Conservation (phyloP, 2,329 filamentous ascomycete species). For the Neofusicoccum sp. region DNA sequence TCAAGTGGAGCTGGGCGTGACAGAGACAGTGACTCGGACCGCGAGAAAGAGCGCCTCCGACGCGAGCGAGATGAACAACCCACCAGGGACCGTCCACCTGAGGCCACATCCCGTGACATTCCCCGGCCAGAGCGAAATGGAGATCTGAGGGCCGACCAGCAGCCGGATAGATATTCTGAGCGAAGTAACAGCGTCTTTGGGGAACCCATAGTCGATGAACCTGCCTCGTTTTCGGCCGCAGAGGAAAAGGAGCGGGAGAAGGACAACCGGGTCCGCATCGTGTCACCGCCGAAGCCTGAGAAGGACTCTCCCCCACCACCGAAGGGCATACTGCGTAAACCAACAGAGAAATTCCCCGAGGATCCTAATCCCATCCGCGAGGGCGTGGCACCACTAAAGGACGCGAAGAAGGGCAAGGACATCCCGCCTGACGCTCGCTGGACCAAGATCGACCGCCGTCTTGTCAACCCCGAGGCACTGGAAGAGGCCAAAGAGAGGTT, state of each 20-base stretch:
- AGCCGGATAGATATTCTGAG: constrained; percentile 24
- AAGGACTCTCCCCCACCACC: constrained; percentile 68
- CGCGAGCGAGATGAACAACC: constrained; percentile 28
- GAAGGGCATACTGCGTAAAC: constrained; percentile 84
- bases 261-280: constrained; percentile 55
- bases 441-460: constrained; percentile 87
- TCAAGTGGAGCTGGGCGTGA: constrained; percentile 31
- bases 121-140: constrained; percentile 27
- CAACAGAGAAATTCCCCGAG: constrained; percentile 82
- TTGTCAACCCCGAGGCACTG: constrained; percentile 88
- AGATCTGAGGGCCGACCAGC: constrained; percentile 1
- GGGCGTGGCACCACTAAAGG: constrained; percentile 91
- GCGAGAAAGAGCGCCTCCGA: constrained; percentile 37
- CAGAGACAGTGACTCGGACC: constrained; percentile 33
- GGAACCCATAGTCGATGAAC: constrained; percentile 37
- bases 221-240: constrained; percentile 32
- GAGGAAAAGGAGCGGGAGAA: constrained; percentile 24
- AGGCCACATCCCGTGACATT: not conserved
- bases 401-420: constrained; percentile 71
- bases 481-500: constrained; percentile 87
- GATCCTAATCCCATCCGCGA: constrained; percentile 81
- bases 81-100: not conserved
- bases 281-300: constrained; percentile 66
- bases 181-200: constrained; percentile 34
- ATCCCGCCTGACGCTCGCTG: constrained; percentile 77